Evolutionary conservation across 2,329 filamentous ascomycete species (phyloP), one percentile per base, ranked within the genome.

Genomic region (Fusarium liriodendri): DNA sequence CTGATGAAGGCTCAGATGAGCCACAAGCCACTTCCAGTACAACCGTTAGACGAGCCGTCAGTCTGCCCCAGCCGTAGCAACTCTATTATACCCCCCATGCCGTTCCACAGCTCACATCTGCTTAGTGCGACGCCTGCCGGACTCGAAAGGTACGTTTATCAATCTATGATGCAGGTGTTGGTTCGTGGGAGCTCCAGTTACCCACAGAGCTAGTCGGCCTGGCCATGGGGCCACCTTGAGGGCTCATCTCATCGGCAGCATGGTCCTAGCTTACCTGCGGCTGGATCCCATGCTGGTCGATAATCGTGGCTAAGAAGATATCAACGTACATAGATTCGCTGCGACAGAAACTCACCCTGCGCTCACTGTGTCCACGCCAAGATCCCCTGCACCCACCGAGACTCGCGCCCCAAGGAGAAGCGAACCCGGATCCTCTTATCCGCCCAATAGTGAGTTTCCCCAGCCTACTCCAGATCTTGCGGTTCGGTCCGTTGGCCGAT

Each of bases 301-400:
- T 9, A 40, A 58, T 13, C n/a, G 61, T 69, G 65, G 42, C 52
- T 67, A 67, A 64, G 40, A 66, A 58, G 29, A 61, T 63, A 66
- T 60, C 32, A 45, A 35, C 45, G 16, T 67, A 35, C 35, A 64
- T 68, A 81, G 80, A 81, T 83, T 57, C 81, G 82, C 13, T 83
- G 82, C 71, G 81, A 83, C 69, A 80, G 82, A 67, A 80, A 83
- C 59, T 78, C 74, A 3, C 82, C 82, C 2, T 83, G 82, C 38
- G 79, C 81, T 38, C 81, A 83, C 62, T 83, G 82, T 54, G 47
- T 79, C 2, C 79, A 82, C 57, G 80, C 81, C 67, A 82, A 82
- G 71, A 82, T 83, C 20, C 76, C 80, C n/a, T 84, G 82, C 47
- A 81, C 78, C 22, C 81, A 84, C 54, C 74, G 76, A 9, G 79